Evolutionary conservation across 257 asterid genomes (phyloP), one percentile per base, ranked within the genome.

Genomic region (Solanum etuberosum): DNA sequence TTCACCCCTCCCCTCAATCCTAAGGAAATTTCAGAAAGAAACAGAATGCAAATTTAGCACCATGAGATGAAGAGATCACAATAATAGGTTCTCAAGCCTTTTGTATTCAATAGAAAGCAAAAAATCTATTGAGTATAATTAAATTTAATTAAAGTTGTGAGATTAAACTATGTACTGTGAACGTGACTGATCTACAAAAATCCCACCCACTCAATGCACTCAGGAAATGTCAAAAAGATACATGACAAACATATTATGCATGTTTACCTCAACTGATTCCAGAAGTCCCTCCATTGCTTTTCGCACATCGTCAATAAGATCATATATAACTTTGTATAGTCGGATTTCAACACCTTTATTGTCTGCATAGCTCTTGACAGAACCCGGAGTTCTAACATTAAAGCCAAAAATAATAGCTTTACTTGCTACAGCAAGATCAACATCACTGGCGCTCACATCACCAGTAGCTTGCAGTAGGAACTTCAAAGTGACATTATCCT

Each of bases 241-340:
- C 42, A 46, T 80, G 42, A 29, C 27, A 11, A 29, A 18, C 37
- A 51, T 20, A 48, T 48, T 80, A 80, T 48, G 40, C 16, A 76
- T 88, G 63, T 9, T 84, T 93, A 97, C 99, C 98, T 97, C 98
- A 16, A 96, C 98, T 34, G 93, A 61, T 76, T 96, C 99, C 86
- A 97, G 92, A 90, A 96, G 98, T 72, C 99, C 98, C 93, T 97
- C 99, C 99, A 97, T 97, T 51, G 98, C 98, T 9, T 90, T 96
- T 51, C 99, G 90, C 77, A 97, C 94, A 84, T 97, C 99, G 81
- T 97, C 99, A 89, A 97, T 93, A 90, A 97, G 98, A 65, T 97
- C 99, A 70, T 97, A 97, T 88, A 97, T 97, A 73, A 97, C 95
- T 94, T 83, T 95, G 88, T 93, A 97, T 13, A 92, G 84, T 86